Conservation (phyloP, 2,329 filamentous ascomycete genomes). For the Trematosphaeria pertusa region DNA sequence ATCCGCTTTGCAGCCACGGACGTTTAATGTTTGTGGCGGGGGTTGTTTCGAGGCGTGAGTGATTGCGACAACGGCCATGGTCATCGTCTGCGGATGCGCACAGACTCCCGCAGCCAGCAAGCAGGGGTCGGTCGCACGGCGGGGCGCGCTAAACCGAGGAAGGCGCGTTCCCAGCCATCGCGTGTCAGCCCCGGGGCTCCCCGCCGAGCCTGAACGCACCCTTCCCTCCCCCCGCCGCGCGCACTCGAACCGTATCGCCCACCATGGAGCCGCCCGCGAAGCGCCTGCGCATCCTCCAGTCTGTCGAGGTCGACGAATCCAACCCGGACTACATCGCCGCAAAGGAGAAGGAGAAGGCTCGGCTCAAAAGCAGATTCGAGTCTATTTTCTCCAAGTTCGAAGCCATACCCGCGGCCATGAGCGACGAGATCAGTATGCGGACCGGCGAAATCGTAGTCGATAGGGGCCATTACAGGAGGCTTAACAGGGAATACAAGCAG, state of each 20-base stretch:
- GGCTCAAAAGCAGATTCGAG: conserved; percentile 74
- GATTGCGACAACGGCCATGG: conserved; percentile 4
- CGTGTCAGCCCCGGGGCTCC: conserved; percentile 18
- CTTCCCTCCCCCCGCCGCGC: conserved; percentile 6
- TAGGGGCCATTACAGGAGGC: conserved; percentile 80
- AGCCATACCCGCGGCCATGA: conserved; percentile 80
- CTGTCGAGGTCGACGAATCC: conserved; percentile 43
- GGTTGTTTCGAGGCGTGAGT: neutral
- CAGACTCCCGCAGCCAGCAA: conserved; percentile 28
- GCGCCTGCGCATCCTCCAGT: conserved; percentile 61
- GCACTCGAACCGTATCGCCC: conserved; percentile 3
- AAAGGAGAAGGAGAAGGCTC: conserved; percentile 47
- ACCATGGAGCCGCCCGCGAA: conserved; percentile 68
- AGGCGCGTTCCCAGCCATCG: conserved; percentile 33
- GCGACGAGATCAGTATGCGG: conserved; percentile 86
- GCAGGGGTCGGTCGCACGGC: conserved; percentile 16
- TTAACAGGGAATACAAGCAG: conserved; percentile 48
- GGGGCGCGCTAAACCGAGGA: conserved; percentile 5
- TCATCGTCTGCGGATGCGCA: conserved; percentile 28
- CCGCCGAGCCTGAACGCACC: conserved; percentile 2
- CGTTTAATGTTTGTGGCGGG: neutral
- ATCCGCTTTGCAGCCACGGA: conserved; percentile 8
- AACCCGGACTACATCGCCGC: conserved; percentile 46
- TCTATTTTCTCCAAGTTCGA: conserved; percentile 89
- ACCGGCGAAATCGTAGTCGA: conserved; percentile 86